Evolutionary conservation across 2,329 filamentous ascomycete species (phyloP).

Genomic region (Exophiala aquamarina): DNA sequence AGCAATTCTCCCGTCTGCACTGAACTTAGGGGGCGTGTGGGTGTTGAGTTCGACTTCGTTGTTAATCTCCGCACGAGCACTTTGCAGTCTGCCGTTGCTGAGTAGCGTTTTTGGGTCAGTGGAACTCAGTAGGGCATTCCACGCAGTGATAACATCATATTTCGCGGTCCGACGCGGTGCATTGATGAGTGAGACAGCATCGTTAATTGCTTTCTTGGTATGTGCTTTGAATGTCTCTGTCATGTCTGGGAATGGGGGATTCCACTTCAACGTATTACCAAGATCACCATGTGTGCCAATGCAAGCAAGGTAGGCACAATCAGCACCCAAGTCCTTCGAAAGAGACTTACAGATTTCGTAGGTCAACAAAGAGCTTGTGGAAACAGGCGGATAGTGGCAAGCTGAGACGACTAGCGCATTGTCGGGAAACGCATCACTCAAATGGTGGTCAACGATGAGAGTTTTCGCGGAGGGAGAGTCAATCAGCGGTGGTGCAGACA

Average conservation of each 20-base stretch:
- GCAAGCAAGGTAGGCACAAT: constrained; percentile 62
- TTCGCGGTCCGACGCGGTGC: constrained; percentile 63
- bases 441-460: constrained; percentile 67
- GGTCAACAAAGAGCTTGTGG: constrained; percentile 63
- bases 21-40: constrained; percentile 64
- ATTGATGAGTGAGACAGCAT: constrained; percentile 64
- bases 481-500: constrained; percentile 54
- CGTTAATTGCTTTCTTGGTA: constrained; percentile 62
- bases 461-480: constrained; percentile 47
- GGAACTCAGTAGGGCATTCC: constrained; percentile 57
- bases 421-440: constrained; percentile 60
- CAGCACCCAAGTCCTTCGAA: constrained; percentile 48
- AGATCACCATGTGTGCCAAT: constrained; percentile 68
- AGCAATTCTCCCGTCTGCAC: constrained; percentile 60
- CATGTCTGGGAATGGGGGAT: constrained; percentile 67
- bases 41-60: constrained; percentile 62
- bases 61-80: constrained; percentile 60
- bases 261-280: constrained; percentile 65
- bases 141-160: constrained; percentile 62
- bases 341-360: constrained; percentile 63
- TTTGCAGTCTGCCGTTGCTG: constrained; percentile 48
- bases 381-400: constrained; percentile 64
- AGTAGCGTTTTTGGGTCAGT: constrained; percentile 53
- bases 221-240: constrained; percentile 58
- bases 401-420: constrained; percentile 59